phyloP scores from a whole-genome alignment of 805 yeast species.

The Nakazawaea ishiwadae region DNA sequence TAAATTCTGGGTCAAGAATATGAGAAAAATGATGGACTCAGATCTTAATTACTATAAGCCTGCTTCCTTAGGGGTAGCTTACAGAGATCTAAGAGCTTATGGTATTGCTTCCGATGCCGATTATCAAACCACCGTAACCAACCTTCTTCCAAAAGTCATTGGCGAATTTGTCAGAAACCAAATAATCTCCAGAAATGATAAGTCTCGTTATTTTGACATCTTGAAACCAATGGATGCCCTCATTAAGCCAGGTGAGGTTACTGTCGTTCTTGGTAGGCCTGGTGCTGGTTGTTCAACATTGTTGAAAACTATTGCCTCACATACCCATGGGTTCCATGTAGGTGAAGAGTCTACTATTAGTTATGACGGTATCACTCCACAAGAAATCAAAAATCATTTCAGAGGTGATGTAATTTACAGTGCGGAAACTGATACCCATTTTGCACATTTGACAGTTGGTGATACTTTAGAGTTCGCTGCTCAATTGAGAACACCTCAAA shows the following conservation, averaged over 20 bases:
- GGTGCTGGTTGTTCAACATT: constrained; percentile 78
- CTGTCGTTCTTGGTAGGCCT: constrained; percentile 75
- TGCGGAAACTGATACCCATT: constrained; percentile 65
- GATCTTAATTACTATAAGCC: constrained; percentile 65
- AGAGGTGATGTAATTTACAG: constrained; percentile 70
- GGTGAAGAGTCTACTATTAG: constrained; percentile 40
- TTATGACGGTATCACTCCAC: constrained; percentile 51
- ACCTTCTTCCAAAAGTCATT: constrained; percentile 31
- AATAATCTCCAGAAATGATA: constrained; percentile 19
- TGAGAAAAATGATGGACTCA: constrained; percentile 44
- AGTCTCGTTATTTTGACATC: constrained; percentile 39
- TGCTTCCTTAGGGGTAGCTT: constrained; percentile 53
- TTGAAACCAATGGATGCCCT: constrained; percentile 64
- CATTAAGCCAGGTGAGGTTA: constrained; percentile 57
- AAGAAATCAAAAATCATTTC: constrained; percentile 45
- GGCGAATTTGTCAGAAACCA: constrained; percentile 22
- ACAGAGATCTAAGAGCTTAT: constrained; percentile 51
- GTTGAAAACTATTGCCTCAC: constrained; percentile 53
- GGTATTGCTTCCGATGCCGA: constrained; percentile 69
- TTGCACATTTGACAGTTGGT: constrained; percentile 64
- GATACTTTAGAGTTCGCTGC: constrained; percentile 64
- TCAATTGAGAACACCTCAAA: constrained; percentile 54
- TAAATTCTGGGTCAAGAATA: constrained; percentile 63
- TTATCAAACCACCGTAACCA: constrained; percentile 56
- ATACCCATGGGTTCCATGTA: constrained; percentile 55